Evolutionary conservation across 164 flowering plant genomes (phyloP), one percentile per base, ranked within the genome.

Genomic region (Houttuynia cordata): DNA sequence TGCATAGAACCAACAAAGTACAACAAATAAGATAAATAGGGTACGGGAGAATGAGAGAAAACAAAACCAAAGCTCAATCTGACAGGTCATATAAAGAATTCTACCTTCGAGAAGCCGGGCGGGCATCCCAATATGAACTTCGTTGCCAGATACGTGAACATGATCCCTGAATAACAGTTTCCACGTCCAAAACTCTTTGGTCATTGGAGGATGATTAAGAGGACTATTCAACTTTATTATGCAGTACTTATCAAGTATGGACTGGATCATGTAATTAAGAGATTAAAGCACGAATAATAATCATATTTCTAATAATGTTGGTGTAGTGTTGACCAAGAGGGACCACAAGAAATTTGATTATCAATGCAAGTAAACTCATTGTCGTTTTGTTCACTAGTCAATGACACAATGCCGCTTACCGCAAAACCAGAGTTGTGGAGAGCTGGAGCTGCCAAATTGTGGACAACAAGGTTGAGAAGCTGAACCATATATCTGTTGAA

Each of bases 351-450:
- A n/a, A n/a, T n/a, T n/a, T n/a, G n/a, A n/a, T n/a, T n/a, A n/a
- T n/a, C n/a, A n/a, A n/a, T n/a, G n/a, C n/a, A n/a, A n/a, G n/a
- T n/a, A n/a, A n/a, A n/a, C n/a, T n/a, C n/a, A n/a, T n/a, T n/a
- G n/a, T n/a, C n/a, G n/a, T n/a, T n/a, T n/a, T n/a, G n/a, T n/a
- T n/a, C n/a, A n/a, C n/a, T n/a, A n/a, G n/a, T n/a, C n/a, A 40
- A 66, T 45, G 17, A 63, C 70, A n/a, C 53, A 8, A 10, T 72
- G 24, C 53, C 6, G 15, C 92, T 78, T 85, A 94, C 99, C 66
- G 97, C 99, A 75, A 91, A 94, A 58, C 97, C 99, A 13, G 95
- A 82, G 71, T 85, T 84, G 67, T 94, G 99, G 78, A 94, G 95
- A 41, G 85, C 88, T 63, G 99, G 97, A 61, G 80, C 89, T 67